Conservation (phyloP, 2,329 filamentous ascomycete genomes). For the Claviceps maximensis region DNA sequence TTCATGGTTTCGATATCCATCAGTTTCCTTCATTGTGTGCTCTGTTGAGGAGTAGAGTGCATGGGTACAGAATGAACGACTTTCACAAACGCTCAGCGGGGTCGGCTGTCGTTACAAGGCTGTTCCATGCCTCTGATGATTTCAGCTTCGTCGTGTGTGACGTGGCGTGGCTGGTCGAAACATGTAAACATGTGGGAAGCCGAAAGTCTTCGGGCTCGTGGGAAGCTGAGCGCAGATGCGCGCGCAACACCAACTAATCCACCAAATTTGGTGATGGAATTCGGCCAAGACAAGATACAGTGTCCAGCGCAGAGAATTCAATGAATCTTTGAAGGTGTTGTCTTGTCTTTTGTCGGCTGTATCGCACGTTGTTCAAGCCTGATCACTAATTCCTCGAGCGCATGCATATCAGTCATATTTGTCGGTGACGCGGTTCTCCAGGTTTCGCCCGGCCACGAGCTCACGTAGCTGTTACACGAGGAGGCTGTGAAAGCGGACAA, state of each 20-base stretch:
- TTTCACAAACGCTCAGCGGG: background rate
- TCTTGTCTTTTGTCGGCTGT: background rate
- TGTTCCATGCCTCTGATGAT: background rate
- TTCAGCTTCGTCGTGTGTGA: background rate
- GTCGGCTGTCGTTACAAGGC: background rate
- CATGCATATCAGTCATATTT: background rate
- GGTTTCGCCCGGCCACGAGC: background rate
- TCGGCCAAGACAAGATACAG: background rate
- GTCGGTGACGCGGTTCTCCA: background rate
- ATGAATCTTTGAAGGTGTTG: background rate
- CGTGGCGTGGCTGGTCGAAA: background rate
- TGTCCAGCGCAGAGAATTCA: background rate
- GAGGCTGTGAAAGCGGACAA: background rate
- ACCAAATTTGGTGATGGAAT: background rate
- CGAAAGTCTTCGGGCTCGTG: constrained; percentile 8
- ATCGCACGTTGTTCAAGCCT: background rate
- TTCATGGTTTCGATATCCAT: background rate
- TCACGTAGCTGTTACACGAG: background rate
- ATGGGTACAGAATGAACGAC: background rate
- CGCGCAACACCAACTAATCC: background rate
- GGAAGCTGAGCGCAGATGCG: background rate
- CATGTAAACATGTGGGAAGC: background rate
- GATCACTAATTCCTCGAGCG: background rate
- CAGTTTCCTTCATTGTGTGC: background rate
- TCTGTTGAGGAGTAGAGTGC: background rate